A percentile compares a stretch with the other conserved stretches of the same genome.
Evolutionary conservation across 768 basidiomycete species (phyloP).

Genomic region (Megacollybia marginata): DNA sequence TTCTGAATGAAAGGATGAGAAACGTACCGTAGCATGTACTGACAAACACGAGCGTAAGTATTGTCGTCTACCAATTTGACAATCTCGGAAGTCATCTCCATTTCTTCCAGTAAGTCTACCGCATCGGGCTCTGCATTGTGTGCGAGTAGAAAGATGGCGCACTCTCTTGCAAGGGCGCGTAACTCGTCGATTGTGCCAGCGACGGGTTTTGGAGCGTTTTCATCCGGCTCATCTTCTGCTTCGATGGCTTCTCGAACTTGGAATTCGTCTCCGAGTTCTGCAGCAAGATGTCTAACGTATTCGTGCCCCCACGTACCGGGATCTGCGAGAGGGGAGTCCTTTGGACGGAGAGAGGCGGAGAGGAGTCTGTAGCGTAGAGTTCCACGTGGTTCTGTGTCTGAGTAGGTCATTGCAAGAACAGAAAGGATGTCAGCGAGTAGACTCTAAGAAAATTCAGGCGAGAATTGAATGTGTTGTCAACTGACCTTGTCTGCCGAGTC

Average conservation of each 20-base stretch:
- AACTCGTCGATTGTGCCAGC: constrained; percentile 70
- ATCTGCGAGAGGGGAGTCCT: constrained; percentile 64
- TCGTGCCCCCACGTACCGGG: constrained; percentile 99
- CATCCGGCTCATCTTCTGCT: constrained; percentile 19
- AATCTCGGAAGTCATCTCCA: constrained; percentile 83
- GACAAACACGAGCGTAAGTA: constrained; percentile 83
- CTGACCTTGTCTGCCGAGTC: constrained; percentile 70
- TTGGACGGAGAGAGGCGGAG: constrained; percentile 60
- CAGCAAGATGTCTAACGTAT: constrained; percentile 94
- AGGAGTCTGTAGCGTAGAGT: constrained; percentile 91
- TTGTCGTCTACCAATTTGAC: constrained; percentile 76
- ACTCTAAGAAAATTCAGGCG: constrained; percentile 40
- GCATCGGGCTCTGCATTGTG: constrained; percentile 99
- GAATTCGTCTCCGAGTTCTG: constrained; percentile 95
- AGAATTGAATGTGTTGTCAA: background rate
- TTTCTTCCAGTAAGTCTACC: constrained; percentile 88
- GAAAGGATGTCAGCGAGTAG: constrained; percentile 96
- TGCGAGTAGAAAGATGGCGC: constrained; percentile 80
- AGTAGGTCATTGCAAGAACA: constrained; percentile 99
- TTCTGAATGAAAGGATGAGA: background rate
- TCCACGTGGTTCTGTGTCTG: constrained; percentile 93
- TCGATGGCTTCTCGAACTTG: constrained; percentile 43
- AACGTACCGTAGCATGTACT: constrained; percentile 89
- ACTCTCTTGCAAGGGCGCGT: constrained; percentile 67
- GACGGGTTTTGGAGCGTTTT: constrained; percentile 24